phyloP scores from a whole-genome alignment of 2,329 filamentous ascomycete genomes.

The Chaetothyriales sp. region DNA sequence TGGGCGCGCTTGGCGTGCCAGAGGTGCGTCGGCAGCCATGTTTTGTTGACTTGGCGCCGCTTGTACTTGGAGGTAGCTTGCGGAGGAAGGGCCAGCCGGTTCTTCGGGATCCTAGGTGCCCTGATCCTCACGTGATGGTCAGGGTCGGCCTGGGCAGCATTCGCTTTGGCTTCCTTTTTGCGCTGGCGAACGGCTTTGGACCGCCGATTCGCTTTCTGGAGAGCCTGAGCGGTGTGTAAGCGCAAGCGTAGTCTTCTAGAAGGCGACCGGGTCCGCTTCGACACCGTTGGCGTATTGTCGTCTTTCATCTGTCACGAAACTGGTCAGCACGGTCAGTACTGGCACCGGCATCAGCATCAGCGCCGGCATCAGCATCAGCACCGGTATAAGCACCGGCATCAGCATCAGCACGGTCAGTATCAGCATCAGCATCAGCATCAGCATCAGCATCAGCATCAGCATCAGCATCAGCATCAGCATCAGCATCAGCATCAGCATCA shows the following conservation, averaged over 20 bases:
- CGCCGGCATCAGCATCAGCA: not conserved
- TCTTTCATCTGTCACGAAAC: conserved; percentile 52
- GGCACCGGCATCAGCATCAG: not conserved
- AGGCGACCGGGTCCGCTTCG: conserved; percentile 37
- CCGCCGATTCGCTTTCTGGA: conserved; percentile 46
- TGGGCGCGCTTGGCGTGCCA: conserved; percentile 86
- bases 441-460: not conserved
- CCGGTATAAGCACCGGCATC: too few species aligned
- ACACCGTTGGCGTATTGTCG: conserved; percentile 78
- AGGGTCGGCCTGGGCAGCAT: conserved; percentile 11
- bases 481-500: conserved; percentile 1
- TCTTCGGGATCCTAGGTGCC: conserved; percentile 54
- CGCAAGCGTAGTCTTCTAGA: conserved; percentile 39
- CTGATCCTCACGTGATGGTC: conserved; percentile 17
- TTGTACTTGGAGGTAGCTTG: conserved; percentile 58
- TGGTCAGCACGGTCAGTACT: conserved; percentile 13
- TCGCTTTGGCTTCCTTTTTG: conserved; percentile 23
- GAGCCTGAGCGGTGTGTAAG: conserved; percentile 59
- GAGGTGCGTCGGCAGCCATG: conserved; percentile 86
- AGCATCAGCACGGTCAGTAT: not conserved
- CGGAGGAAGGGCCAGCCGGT: conserved; percentile 52
- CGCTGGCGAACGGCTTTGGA: conserved; percentile 35
- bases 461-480: not conserved
- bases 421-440: too few species aligned
- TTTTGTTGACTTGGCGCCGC: conserved; percentile 76